Base-by-base conservation (phyloP, 1,284 basidiomycete genomes). In the Pholiota adiposa region DNA sequence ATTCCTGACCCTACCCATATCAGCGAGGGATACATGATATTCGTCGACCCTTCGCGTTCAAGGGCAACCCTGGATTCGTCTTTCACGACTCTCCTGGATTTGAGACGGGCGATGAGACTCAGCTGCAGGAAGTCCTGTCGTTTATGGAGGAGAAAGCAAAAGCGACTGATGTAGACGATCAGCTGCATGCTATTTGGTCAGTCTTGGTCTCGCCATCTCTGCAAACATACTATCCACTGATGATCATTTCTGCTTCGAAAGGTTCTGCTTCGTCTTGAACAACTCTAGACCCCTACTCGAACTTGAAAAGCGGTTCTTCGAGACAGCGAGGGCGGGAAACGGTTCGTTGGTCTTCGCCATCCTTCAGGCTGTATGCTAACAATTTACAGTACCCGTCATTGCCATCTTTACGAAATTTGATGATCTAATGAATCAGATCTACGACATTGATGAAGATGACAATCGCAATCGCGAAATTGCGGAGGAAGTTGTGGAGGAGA, bases 11-110 rank as follows among this genome's bases (percentile, higher is more conserved):
- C n/a, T n/a, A n/a, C n/a, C n/a, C n/a, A n/a, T n/a, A n/a, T n/a
- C 51, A 70, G 68, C 62, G 67, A 12, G 69, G 70, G n/a, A n/a
- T n/a, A n/a, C 69, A 72, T 44, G 57, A 70, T 54, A 62, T 72
- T 44, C 31, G 64, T 51, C 52, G 54, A 27, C 36, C 57, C 29
- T 61, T 71, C 18, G 55, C 44, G 12, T 70, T 69, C 52, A 56
- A 46, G 18, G 65, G 59, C 57, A 70, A 70, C 44, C 65, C 65
- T 1, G 18, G 51, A n/a, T 70, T 69, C 52, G 58, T 71, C 19
- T 70, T 72, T 40, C 70, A 72, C 53, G 70, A 72, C 46, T 72
- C 70, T 18, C 61, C 51, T 14, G 69, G 69, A 2, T 69, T 71
- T 52, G 69, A 71, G 57, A 36, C 60, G 19, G 70, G 70, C 0